Evolutionary conservation across 495 filamentous ascomycete species (phyloP), one percentile per base, ranked within the genome.

Genomic region (Penicillium arizonense): DNA sequence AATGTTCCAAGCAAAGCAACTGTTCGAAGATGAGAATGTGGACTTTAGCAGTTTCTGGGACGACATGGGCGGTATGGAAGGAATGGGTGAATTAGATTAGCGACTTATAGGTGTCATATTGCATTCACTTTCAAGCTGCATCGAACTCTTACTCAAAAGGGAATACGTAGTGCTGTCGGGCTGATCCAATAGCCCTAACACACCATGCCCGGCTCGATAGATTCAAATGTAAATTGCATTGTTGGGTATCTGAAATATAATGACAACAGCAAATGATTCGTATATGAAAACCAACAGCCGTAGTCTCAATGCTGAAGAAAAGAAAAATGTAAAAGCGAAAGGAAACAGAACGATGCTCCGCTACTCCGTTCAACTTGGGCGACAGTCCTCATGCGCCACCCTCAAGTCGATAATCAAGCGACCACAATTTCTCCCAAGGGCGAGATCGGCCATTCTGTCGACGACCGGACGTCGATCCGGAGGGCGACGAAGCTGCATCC

Each of bases 21-120:
- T 91, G 67, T 94, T 96, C 63, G 77, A 81, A 41, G 73, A 80
- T 28, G 77, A 87, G 21, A 84, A 81, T 0, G 78, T 96, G 4
- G 82, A 93, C 57, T 93, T 93, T 68, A 84, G 89, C 42, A 71
- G 74, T n/a, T 84, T 94, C 53, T 87, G 87, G 83, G 76, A 77
- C 44, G 81, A 85, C 33, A 75, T 87, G 26, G 89, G 88, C 3
- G 88, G 88, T 0, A 72, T 87, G 54, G 80, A 86, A 36, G 78
- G 75, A 0, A 68, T 86, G 61, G 73, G 77, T 37, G 44, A 38
- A 7, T 33, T 50, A 28, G 52, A 56, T 33, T 47, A 47, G 43
- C 58, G 35, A 54, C 39, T 26, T 24, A 28, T 18, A 9, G 0
- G 34, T 18, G 23, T 37, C 35, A 44, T 20, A 55, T 36, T 14